Evolutionary conservation across 2,329 filamentous ascomycete genomes (phyloP).

Genomic region (Phialocephala subalpina): DNA sequence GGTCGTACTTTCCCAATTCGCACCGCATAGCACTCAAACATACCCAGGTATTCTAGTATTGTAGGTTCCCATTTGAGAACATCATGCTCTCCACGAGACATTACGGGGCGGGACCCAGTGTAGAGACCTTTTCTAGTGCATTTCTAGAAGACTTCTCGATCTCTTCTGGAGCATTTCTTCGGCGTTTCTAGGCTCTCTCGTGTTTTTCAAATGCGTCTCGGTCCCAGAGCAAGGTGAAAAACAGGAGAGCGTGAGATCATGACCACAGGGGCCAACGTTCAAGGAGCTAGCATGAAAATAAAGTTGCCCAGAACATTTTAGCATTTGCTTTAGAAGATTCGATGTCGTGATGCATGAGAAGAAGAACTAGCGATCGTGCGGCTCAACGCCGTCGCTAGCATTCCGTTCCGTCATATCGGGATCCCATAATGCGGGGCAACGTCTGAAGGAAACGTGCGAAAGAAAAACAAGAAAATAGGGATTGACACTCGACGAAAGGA

Average conservation of each 20-base stretch:
- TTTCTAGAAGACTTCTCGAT: not conserved
- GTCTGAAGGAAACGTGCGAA: not conserved
- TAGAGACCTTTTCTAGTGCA: not conserved
- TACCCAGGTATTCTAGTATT: not conserved
- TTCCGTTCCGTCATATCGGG: too few species aligned
- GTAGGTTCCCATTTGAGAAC: not conserved
- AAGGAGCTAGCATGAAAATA: not conserved
- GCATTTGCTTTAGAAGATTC: slow-evolving; percentile 6
- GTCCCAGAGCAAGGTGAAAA: not conserved
- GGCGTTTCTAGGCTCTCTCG: not conserved
- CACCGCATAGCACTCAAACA: not conserved
- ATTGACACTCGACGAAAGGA: too few species aligned
- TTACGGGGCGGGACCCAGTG: not conserved
- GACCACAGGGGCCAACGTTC: not conserved
- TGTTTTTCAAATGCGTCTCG: not conserved
- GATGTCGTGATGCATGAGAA: not conserved
- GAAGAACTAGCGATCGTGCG: not conserved
- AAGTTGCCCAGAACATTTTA: not conserved
- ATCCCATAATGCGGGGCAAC: too few species aligned
- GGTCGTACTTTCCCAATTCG: not conserved
- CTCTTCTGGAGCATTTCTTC: not conserved
- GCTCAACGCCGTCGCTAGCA: not conserved
- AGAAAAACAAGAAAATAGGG: too few species aligned
- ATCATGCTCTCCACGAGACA: not conserved
- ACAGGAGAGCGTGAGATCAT: slow-evolving; percentile 3